A percentile compares a stretch with the other conserved stretches of the same genome.
Conservation (phyloP, 1,284 basidiomycete species). For the Ustilago xerochloae region DNA sequence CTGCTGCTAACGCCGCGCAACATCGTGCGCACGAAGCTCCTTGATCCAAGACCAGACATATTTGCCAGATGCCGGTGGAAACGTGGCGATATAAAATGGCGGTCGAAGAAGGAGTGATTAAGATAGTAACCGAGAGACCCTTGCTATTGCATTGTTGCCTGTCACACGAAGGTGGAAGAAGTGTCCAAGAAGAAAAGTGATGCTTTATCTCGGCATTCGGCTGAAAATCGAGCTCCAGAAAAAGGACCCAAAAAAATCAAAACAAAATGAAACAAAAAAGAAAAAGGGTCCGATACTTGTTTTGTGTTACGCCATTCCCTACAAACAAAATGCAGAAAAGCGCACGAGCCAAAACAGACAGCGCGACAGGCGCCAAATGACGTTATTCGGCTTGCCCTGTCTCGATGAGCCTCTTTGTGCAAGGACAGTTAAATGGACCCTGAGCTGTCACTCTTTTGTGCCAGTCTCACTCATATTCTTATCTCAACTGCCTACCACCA, state of each 20-base stretch:
- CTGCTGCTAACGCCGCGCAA: constrained; percentile 1
- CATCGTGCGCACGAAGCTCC: constrained; percentile 11
- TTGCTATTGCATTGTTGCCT: too few relatives aligned
- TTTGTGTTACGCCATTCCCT: background rate
- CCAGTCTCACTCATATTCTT: background rate
- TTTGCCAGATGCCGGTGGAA: background rate
- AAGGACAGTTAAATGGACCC: constrained; percentile 18
- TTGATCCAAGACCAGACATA: constrained; percentile 13
- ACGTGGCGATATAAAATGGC: background rate
- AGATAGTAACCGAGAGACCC: too few relatives aligned
- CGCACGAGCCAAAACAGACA: constrained; percentile 16
- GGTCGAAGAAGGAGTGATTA: background rate
- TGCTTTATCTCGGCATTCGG: background rate
- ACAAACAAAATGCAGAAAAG: background rate
- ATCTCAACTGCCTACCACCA: background rate
- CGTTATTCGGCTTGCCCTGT: constrained; percentile 9
- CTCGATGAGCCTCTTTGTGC: background rate
- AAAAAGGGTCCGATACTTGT: too few relatives aligned
- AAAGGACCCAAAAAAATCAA: too few relatives aligned
- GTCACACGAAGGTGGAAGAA: constrained; percentile 1
- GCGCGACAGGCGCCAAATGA: constrained; percentile 21
- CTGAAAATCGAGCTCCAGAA: constrained; percentile 6
- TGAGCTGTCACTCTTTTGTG: constrained; percentile 15
- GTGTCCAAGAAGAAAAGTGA: constrained; percentile 2
- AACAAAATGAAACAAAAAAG: too few relatives aligned